Evolutionary conservation across 306 rosid genomes (phyloP).

Genomic region (Chamaecrista fasciculata): DNA sequence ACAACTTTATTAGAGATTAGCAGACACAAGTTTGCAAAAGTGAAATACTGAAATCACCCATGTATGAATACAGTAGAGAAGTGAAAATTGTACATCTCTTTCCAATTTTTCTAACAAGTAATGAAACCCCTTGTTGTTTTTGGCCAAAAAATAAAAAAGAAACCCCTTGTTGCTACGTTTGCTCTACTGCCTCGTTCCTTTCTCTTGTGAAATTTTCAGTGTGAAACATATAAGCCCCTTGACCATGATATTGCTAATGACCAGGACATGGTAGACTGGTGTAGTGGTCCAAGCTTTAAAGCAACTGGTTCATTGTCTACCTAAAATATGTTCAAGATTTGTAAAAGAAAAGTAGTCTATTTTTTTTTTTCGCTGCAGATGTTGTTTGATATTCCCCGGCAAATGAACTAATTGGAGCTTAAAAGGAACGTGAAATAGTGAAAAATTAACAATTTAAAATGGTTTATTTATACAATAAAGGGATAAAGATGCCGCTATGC

Average conservation of each 20-base stretch:
- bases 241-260: not conserved
- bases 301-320: constrained; percentile 8
- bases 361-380: constrained; percentile 28
- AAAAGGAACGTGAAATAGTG: too few relatives aligned
- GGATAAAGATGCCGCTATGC: constrained; percentile 25
- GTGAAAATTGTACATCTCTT: not conserved
- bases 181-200: too few relatives aligned
- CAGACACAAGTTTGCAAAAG: not conserved
- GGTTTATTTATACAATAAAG: constrained; percentile 23
- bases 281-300: not conserved
- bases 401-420: constrained; percentile 10
- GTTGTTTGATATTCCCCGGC: constrained; percentile 33
- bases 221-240: too few relatives aligned
- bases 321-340: not conserved
- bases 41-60: not conserved
- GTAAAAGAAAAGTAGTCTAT: constrained; percentile 24
- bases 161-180: too few relatives aligned
- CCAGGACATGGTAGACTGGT: not conserved
- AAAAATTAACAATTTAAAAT: constrained; percentile 15
- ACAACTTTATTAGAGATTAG: not conserved
- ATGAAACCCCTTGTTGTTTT: not conserved
- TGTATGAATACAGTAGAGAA: not conserved
- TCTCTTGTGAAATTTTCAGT: too few relatives aligned
- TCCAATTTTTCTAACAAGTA: not conserved
- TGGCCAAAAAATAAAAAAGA: too few relatives aligned